Percentiles rank a stretch among this genome's conserved stretches.
phyloP scores from a whole-genome alignment of 257 asterid genomes.

The Primulina eburnea region DNA sequence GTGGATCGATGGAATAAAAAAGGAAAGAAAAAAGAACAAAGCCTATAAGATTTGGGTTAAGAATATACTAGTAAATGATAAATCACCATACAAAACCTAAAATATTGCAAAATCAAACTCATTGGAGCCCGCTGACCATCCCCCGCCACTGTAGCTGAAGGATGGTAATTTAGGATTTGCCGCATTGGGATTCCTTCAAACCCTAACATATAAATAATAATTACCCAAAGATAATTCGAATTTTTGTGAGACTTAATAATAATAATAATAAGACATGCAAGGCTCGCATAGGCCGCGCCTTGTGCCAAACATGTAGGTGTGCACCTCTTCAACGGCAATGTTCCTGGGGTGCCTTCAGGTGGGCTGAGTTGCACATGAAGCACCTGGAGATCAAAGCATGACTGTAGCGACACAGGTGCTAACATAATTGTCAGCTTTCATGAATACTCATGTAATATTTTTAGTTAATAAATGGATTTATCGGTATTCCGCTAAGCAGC shows the following conservation, averaged over 20 bases:
- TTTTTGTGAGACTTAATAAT: too few species aligned
- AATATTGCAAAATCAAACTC: not conserved
- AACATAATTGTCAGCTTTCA: not conserved
- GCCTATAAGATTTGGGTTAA: not conserved
- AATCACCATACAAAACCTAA: not conserved
- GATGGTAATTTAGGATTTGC: too few species aligned
- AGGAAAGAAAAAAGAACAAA: not conserved
- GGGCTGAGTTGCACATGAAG: too few species aligned
- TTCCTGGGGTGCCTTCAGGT: not conserved
- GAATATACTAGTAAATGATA: not conserved
- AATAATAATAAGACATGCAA: too few species aligned
- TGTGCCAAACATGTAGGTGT: not conserved
- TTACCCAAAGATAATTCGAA: too few species aligned
- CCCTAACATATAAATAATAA: too few species aligned
- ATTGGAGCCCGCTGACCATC: not conserved
- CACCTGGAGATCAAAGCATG: not conserved
- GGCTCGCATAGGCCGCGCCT: not conserved
- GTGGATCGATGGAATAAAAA: not conserved
- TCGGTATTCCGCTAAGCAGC: not conserved
- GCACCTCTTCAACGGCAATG: not conserved
- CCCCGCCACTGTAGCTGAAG: too few species aligned
- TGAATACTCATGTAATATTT: not conserved
- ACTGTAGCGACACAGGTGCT: not conserved
- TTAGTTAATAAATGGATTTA: too few species aligned
- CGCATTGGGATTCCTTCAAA: too few species aligned